Base-by-base conservation (phyloP, 2,329 filamentous ascomycete genomes). In the Rhytidhysteron rufulum region DNA sequence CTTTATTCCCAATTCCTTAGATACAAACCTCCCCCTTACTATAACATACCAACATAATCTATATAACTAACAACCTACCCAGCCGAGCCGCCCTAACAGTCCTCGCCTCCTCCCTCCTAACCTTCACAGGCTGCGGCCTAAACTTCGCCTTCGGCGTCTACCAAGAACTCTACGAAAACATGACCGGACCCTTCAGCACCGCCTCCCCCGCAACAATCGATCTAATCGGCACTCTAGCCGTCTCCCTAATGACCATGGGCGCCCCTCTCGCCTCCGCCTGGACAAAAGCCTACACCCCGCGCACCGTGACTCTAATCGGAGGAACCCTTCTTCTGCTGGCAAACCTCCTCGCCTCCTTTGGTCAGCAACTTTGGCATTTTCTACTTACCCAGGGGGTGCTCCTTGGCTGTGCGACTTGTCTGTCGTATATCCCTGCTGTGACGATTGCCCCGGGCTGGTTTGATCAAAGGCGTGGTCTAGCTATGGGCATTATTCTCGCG, bases 141-240 rank as follows among this genome's bases (percentile, higher is more conserved):
- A 62, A 59, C 33, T 69, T 69, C 39, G 55, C 61, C 8, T 69
- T 67, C 30, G 66, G 66, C 22, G 60, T 69, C 27, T 69, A 66
- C 33, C 64, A 69, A 51, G 64, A 58, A 5, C 51, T 67, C 0
- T 68, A 67, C 27, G 63, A 67, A 34, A 50, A 54, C 4, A 51
- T 67, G 46, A 47, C 45, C n/a, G 57, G 51, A 0, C 66, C 66
- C 0, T 70, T 70, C 39, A 55, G 55, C 1, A 53, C 55, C 11
- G 60, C 62, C n/a, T 56, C 54, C 2, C 51, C 67, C 0, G 65
- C 63, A 3, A 40, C 57, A 22, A 69, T 69, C 36, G 64, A 64
- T 40, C 49, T 69, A 7, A 44, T 46, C 25, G 43, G 43, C 5
- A 46, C 43, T 3, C 35, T 46, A n/a, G 36, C 36, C 17, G 41